Evolutionary conservation across 257 asterid species (phyloP), one percentile per base, ranked within the genome.

Genomic region (Scutellaria galericulata): DNA sequence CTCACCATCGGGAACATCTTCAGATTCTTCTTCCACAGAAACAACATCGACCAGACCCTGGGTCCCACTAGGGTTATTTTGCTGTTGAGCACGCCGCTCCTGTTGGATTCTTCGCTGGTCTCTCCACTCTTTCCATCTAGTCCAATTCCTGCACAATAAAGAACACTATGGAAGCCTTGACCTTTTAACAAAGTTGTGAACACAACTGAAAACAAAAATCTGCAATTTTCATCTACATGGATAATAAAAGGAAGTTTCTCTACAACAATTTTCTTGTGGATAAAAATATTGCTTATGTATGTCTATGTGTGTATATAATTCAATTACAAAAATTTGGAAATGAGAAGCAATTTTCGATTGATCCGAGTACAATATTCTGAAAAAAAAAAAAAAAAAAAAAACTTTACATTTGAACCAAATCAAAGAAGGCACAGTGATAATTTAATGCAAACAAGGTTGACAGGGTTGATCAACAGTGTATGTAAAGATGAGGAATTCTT

Each of bases 81-180:
- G 93, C 72, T 71, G 85, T 74, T 65, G 85, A 15, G 60, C 58
- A 61, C 9, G 35, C 15, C 39, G 68, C 5, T 74, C 96, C 74
- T 71, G 86, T 70, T 65, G 83, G 12, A 52, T 66, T 75, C 64
- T 86, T 65, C 80, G 86, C 63, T 57, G 88, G 46, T 53, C 83
- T 70, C 96, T 89, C 93, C 95, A 67, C 27, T 73, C 90, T 83
- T 88, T 89, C 98, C 92, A 95, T 79, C 78, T 88, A 35, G 57
- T 83, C 97, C 96, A 95, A 61, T 87, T 88, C 88, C 98, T 95
- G 63, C 67, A 72, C 59, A 77, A 13, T 1, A 35, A 52, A 50
- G 41, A 50, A 37, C 1, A 51, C 35, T 7, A 64, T 39, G 13
- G 39, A 57, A 10, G 5, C 44, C 18, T 57, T 12, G 3, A 35